These are phyloP conservation scores for Akanthomyces uredinophilus DNA, from an alignment of 2,329 filamentous ascomycete genomes.

Conservation along the genomic window DNA sequence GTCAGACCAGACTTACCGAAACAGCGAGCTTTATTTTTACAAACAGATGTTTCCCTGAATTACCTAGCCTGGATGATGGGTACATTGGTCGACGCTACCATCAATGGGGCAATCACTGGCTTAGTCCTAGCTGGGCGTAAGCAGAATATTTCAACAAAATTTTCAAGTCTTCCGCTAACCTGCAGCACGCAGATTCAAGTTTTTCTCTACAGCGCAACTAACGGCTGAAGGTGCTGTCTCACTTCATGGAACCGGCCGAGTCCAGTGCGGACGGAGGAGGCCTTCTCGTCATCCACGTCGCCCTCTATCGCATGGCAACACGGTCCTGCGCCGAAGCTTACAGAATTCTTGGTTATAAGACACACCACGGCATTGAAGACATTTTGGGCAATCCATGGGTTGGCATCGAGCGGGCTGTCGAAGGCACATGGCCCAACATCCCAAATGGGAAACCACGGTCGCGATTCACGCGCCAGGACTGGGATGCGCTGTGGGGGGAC, in stretches of 20 bases:
- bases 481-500: slow-evolving; percentile 22
- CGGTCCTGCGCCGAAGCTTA: slow-evolving; percentile 15
- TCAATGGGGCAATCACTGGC: too few species aligned
- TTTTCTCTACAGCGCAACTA: too few species aligned
- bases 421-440: slow-evolving; percentile 14
- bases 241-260: neutral
- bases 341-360: slow-evolving; percentile 16
- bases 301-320: slow-evolving; percentile 15
- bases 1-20: too few species aligned
- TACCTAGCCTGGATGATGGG: too few species aligned
- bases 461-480: slow-evolving; percentile 19
- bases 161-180: too few species aligned
- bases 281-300: slow-evolving; percentile 11
- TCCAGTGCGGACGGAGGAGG: neutral
- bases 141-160: too few species aligned
- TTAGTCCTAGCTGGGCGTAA: too few species aligned
- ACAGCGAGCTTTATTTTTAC: too few species aligned
- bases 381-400: slow-evolving; percentile 3
- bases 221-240: too few species aligned
- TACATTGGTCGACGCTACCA: too few species aligned
- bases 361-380: slow-evolving; percentile 16
- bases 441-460: slow-evolving; percentile 9
- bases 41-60: too few species aligned
- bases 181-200: too few species aligned
- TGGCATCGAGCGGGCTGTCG: neutral